Evolutionary conservation across 2,329 filamentous ascomycete genomes (phyloP), one percentile per base, ranked within the genome.

Genomic region (Xenoacremonium recifei): DNA sequence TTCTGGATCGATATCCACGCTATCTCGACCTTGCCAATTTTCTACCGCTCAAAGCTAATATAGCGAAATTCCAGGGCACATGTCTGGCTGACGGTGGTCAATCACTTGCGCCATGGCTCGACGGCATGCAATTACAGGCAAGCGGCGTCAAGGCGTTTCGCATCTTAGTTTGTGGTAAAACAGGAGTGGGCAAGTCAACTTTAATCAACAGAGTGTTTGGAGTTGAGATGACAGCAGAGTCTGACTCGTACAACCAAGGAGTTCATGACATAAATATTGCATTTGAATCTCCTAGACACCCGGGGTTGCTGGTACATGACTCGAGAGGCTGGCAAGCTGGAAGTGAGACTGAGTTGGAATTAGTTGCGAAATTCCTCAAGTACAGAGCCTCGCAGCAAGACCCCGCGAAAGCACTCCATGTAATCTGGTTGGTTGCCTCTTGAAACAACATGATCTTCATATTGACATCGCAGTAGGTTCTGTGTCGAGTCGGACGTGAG

Each of bases 131-230:
- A 2, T 35, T 57, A 2, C 39, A 54, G 34, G 54, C 50, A 10
- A 57, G 54, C 23, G 51, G 51, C 2, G 54, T 57, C 2, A 57
- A 54, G 16, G 54, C 54, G 6, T 57, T 57, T 10, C 45, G 54
- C 33, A 57, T 57, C 1, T 15, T 57, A 1, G 54, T 57, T 0
- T 57, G 54, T 1, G 54, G 54, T 2, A 57, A 57, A 20, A 57
- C 54, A 3, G 54, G 54, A 1, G 54, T 57, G 0, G 54, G 54
- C 1, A 57, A 57, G 3, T 57, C 54, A n/a, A 57, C 54, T 0
- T 18, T 57, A n/a, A 57, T 57, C 31, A 57, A 57, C 37, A 57
- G 54, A 12, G 54, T 57, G 3, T 57, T 57, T 35, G 54, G 54
- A 1, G 54, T 57, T 17, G 54, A 57, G 19, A 53, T 57, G 47